Conservation (phyloP, 768 basidiomycete genomes). For the Rhodotorula diobovata region DNA sequence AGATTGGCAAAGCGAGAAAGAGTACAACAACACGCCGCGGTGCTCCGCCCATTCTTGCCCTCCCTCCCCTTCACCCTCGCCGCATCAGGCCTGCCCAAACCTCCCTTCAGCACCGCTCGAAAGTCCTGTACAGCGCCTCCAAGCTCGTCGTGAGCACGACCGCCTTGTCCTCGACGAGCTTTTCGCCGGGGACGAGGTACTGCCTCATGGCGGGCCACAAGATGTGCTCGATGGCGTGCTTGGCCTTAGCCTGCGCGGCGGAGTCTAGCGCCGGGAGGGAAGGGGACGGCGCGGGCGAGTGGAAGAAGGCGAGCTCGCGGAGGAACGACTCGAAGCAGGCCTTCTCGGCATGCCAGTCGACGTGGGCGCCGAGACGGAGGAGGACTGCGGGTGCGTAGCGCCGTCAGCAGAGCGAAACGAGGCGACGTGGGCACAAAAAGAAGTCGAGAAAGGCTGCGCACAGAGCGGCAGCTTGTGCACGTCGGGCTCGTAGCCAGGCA, state of each 20-base stretch:
- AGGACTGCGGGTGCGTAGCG: constrained; percentile 31
- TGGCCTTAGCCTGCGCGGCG: constrained; percentile 42
- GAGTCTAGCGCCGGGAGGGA: not conserved
- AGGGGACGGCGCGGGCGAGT: constrained; percentile 51
- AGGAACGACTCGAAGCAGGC: constrained; percentile 82
- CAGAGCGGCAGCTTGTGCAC: constrained; percentile 83
- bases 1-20: not conserved
- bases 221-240: constrained; percentile 87
- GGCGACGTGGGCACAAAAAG: not conserved
- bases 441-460: constrained; percentile 44
- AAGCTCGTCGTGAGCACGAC: constrained; percentile 81
- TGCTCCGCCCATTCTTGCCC: too few species aligned
- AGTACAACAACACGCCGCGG: not conserved
- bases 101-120: constrained; percentile 32
- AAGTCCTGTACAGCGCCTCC: constrained; percentile 88
- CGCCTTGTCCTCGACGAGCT: constrained; percentile 57
- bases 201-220: constrained; percentile 79
- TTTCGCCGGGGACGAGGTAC: constrained; percentile 65
- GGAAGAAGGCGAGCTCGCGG: constrained; percentile 86
- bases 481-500: constrained; percentile 84
- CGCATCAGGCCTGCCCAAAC: too few species aligned
- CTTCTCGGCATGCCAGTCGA: constrained; percentile 78
- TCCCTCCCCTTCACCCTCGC: too few species aligned
- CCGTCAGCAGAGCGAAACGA: not conserved
- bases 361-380: constrained; percentile 53